These are phyloP conservation scores for Stellera chamaejasme DNA, from an alignment of 345 rosid genomes.

Conservation along the genomic window DNA sequence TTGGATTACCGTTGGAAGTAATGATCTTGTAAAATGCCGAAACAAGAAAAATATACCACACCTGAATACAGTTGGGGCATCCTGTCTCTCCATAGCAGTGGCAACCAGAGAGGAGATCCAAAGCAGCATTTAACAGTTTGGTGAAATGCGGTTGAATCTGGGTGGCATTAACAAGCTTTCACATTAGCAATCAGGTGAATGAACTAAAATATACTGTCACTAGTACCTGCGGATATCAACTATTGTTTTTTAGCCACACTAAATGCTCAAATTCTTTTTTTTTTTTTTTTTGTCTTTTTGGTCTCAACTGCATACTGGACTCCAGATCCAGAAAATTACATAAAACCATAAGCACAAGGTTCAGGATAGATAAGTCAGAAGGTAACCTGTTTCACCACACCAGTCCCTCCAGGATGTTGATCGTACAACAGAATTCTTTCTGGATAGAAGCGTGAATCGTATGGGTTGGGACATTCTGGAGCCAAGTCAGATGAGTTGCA, in stretches of 20 bases:
- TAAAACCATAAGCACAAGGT: too few relatives aligned
- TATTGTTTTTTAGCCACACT: too few relatives aligned
- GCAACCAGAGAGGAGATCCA: conserved; percentile 64
- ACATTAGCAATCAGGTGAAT: conserved; percentile 9
- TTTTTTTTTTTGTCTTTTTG: too few relatives aligned
- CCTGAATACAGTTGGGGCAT: conserved; percentile 88
- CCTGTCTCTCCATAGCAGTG: conserved; percentile 52
- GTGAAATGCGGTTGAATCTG: conserved; percentile 72
- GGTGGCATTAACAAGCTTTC: conserved; percentile 11
- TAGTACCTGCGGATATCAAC: too few relatives aligned
- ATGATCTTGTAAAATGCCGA: too few relatives aligned
- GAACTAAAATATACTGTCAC: background rate
- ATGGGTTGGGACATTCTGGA: conserved; percentile 79
- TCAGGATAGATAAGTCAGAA: too few relatives aligned
- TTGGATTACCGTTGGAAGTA: too few relatives aligned
- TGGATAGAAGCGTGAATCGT: conserved; percentile 46
- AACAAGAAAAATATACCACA: conserved; percentile 11
- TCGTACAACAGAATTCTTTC: conserved; percentile 82
- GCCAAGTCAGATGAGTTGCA: conserved; percentile 89
- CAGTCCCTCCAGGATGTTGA: conserved; percentile 90
- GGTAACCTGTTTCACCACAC: conserved; percentile 66
- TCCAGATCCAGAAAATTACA: too few relatives aligned
- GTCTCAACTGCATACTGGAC: too few relatives aligned
- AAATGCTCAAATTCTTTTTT: too few relatives aligned
- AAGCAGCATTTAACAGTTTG: conserved; percentile 58